Evolutionary conservation across 257 asterid genomes (phyloP), one percentile per base, ranked within the genome.

Genomic region (Cordia subcordata): DNA sequence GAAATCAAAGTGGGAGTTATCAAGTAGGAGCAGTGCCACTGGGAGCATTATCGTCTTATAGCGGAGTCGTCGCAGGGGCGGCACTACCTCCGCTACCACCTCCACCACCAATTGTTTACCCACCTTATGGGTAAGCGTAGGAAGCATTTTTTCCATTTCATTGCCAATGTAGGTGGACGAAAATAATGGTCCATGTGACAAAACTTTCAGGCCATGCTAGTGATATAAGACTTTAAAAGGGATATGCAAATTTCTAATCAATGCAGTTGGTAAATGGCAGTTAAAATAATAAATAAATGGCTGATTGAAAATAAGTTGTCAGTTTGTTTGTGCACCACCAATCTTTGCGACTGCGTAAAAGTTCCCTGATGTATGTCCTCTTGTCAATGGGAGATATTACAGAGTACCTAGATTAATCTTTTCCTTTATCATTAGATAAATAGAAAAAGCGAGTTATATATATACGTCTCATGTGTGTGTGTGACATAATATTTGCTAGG

Each of bases 61-160:
- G 79, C 55, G 67, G 83, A 47, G 81, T 87, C 21, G 65, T 77
- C 13, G 80, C 81, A 40, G 74, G 72, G 23, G 61, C 72, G 54
- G 33, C 78, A 5, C 79, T 78, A 13, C 55, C 71, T 17, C 79
- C 77, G 3, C 88, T 83, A 23, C 78, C 73, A 33, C 84, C 71
- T 65, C 80, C 85, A 14, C 64, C 90, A 8, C 82, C 94, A 67
- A 67, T 82, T 33, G 71, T 93, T 8, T 93, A 89, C 76, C 97
- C 95, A 22, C 86, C 96, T 5, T 93, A 93, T 60, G 97, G 97
- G 99, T 93, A 81, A 58, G 97, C 96, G 99, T 93, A 81, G 56
- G 88, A 71, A 12, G 1, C 10, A 2, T 59, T 49, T 40, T 8
- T 17, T 5, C 1, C 1, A n/a, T n/a, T 8, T 21, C 49, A 35